Base-by-base conservation (phyloP, 139 green algal species). In the Asterochloris erici region DNA sequence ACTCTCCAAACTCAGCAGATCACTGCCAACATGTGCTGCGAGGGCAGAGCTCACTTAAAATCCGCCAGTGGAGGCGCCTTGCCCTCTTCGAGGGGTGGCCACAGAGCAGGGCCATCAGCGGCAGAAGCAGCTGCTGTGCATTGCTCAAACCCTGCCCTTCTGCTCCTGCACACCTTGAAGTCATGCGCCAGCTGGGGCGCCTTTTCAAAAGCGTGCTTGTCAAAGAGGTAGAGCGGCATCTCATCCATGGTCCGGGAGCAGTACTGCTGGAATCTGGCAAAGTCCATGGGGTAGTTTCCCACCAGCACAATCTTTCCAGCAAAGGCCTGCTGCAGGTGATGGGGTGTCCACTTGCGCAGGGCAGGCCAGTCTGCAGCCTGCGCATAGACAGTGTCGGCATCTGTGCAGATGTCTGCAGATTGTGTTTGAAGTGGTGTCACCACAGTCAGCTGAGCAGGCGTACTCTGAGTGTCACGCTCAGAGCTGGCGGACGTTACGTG, bases 241-340 rank as follows among this genome's bases (percentile, higher is more conserved):
- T 98, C 94, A 81, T 98, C 94, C 2, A 38, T 64, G 73, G 87
- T 84, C 13, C 66, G 27, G 71, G 91, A 79, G 21, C 78, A 82
- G 84, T 96, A 99, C 0, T 75, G 75, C 54, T 91, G 80, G 91
- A 96, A 99, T 16, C 94, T 87, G 11, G 90, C 77, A 78, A 98
- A 93, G 15, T 81, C 79, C 90, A 97, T 94, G 73, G 89, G 76
- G 66, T 76, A 81, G 74, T 86, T 69, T 76, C 88, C 89, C 26
- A 84, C 86, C 29, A 91, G 73, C 21, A 96, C 85, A 38, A 81
- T 47, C 16, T 85, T 47, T 0, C 83, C 90, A 17, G 81, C 73
- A 54, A 96, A 94, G 10, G 84, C 86, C 38, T 87, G 27, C n/a
- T 68, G 16, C 62, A 97, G 85, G 78, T 93, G 91, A 19, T 77